phyloP scores from a whole-genome alignment of 1,139 yeast genomes.

The Zygoascus hellenicus region DNA sequence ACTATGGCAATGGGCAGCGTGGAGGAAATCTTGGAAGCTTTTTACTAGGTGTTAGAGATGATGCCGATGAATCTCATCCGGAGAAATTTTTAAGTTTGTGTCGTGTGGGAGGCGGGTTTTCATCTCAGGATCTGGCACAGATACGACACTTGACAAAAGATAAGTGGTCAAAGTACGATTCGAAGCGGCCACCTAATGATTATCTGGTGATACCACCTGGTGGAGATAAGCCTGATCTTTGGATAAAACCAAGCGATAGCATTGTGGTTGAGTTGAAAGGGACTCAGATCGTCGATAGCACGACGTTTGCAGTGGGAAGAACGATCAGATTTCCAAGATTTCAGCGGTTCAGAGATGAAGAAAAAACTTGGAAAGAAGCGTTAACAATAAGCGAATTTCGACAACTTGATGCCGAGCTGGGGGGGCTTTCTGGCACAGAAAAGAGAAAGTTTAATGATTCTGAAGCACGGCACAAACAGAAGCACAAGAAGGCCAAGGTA shows the following conservation, averaged over 20 bases:
- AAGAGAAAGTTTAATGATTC: constrained; percentile 9
- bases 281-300: constrained; percentile 55
- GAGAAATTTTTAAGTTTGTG: constrained; percentile 56
- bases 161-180: constrained; percentile 51
- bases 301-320: constrained; percentile 54
- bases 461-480: constrained; percentile 13
- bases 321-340: constrained; percentile 78
- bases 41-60: constrained; percentile 60
- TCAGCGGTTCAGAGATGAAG: constrained; percentile 58
- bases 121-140: constrained; percentile 52
- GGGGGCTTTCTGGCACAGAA: constrained; percentile 14
- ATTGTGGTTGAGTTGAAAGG: constrained; percentile 84
- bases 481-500: constrained; percentile 7
- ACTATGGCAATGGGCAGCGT: constrained; percentile 54
- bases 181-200: constrained; percentile 41
- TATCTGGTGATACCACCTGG: constrained; percentile 12
- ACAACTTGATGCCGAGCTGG: constrained; percentile 21
- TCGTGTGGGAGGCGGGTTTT: constrained; percentile 80
- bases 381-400: constrained; percentile 49
- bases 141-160: constrained; percentile 55
- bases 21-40: constrained; percentile 46
- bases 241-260: constrained; percentile 77
- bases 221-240: constrained; percentile 47
- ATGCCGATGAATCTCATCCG: constrained; percentile 28
- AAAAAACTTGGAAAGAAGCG: constrained; percentile 50